Evolutionary conservation across 257 asterid species (phyloP).

Genomic region (Cynanchum wilfordii): DNA sequence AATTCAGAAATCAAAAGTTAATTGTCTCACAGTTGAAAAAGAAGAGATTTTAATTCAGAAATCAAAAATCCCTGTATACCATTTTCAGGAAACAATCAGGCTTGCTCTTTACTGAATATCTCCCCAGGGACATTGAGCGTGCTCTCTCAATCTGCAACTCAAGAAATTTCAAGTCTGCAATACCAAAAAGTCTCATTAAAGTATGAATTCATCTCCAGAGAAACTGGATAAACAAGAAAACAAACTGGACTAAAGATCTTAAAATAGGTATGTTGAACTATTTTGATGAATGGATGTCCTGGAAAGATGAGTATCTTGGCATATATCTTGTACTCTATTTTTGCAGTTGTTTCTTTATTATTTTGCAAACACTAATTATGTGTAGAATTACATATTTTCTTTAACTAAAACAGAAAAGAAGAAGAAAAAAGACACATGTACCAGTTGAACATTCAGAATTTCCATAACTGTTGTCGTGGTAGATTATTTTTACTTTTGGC

Average conservation of each 20-base stretch:
- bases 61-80: conserved; percentile 38
- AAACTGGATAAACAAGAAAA: not conserved
- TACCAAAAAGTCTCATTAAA: conserved; percentile 15
- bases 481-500: conserved; percentile 60
- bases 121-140: conserved; percentile 63
- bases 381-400: not conserved
- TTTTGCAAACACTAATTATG: no score
- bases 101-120: conserved; percentile 46
- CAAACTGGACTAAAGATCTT: not conserved
- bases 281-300: not conserved
- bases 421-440: conserved; percentile 38
- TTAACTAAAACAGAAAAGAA: not conserved
- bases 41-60: not conserved
- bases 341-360: no score
- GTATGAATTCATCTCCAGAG: not conserved
- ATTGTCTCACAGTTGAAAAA: not conserved
- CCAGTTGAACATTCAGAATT: conserved; percentile 34
- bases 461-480: conserved; percentile 45
- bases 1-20: not conserved
- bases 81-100: conserved; percentile 83
- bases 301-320: not conserved
- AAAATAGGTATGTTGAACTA: not conserved
- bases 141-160: conserved; percentile 62
- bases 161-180: conserved; percentile 55
- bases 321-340: not conserved